Conservation (phyloP, 805 yeast genomes). For the Starmerella sirachaensis region DNA sequence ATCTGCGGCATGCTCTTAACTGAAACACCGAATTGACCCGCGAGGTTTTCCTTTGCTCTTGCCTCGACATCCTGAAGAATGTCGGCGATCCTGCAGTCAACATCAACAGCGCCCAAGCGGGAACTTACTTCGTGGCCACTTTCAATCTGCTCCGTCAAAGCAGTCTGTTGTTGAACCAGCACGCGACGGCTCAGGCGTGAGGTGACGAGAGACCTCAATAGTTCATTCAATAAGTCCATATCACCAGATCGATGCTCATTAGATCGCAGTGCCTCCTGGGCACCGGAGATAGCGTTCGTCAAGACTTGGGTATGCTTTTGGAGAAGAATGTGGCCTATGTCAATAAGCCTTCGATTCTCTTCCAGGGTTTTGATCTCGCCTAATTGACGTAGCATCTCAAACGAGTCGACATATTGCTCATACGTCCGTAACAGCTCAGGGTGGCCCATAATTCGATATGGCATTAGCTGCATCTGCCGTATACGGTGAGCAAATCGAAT, state of each 20-base stretch:
- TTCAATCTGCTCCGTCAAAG: slow-evolving; percentile 50
- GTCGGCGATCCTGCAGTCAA: slow-evolving; percentile 50
- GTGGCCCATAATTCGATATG: slow-evolving; percentile 74
- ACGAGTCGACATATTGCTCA: slow-evolving; percentile 77
- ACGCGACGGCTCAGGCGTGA: slow-evolving; percentile 83
- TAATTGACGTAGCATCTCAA: slow-evolving; percentile 69
- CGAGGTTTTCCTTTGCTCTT: slow-evolving; percentile 29
- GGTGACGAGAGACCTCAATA: slow-evolving; percentile 66
- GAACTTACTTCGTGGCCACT: slow-evolving; percentile 27
- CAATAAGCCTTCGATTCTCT: slow-evolving; percentile 66
- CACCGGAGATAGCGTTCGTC: slow-evolving; percentile 88
- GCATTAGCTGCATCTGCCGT: slow-evolving; percentile 65
- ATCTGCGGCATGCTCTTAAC: slow-evolving; percentile 51
- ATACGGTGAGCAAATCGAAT: slow-evolving; percentile 72
- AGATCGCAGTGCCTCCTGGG: slow-evolving; percentile 45
- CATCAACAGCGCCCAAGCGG: slow-evolving; percentile 61
- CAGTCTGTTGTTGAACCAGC: slow-evolving; percentile 81
- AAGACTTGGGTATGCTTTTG: slow-evolving; percentile 66
- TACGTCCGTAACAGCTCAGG: slow-evolving; percentile 78
- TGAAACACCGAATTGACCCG: slow-evolving; percentile 25
- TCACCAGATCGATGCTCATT: slow-evolving; percentile 44
- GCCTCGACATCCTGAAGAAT: slow-evolving; percentile 25
- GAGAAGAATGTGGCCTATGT: slow-evolving; percentile 47
- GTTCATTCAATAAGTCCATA: slow-evolving; percentile 50
- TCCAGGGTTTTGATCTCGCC: slow-evolving; percentile 55